Percentiles rank a stretch among this genome's conserved stretches.
phyloP scores from a whole-genome alignment of 257 asterid species.

The Gardenia jasminoides region DNA sequence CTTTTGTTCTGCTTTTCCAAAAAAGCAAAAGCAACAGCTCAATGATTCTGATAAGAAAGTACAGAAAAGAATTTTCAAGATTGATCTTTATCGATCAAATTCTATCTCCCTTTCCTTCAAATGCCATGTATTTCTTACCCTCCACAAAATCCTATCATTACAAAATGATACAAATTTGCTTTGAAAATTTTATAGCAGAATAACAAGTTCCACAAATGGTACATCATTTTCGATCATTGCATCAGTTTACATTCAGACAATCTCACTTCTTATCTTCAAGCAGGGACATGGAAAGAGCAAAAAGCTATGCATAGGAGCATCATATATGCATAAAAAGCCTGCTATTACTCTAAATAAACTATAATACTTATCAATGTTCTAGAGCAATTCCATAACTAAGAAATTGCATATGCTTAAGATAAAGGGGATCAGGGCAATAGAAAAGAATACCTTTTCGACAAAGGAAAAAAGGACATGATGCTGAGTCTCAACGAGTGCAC shows the following conservation, averaged over 20 bases:
- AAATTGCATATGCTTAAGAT: neutral
- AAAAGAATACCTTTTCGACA: neutral
- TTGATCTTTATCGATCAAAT: neutral
- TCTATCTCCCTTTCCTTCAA: neutral
- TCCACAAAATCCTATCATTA: neutral
- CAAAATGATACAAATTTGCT: neutral
- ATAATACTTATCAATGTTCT: neutral
- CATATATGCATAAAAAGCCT: neutral
- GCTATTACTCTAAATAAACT: neutral
- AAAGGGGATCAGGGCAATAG: neutral
- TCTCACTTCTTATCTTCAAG: conserved; percentile 2
- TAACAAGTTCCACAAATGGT: neutral
- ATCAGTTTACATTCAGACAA: neutral
- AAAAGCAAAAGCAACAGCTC: neutral
- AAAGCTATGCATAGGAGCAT: neutral
- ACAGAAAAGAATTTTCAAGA: neutral
- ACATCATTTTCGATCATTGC: neutral
- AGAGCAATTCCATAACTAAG: neutral
- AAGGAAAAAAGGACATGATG: neutral
- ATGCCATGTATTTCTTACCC: neutral
- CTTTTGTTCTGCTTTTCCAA: neutral
- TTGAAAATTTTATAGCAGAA: neutral
- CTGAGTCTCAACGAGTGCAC: neutral
- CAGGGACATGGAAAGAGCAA: neutral
- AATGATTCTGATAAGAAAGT: neutral